Evolutionary conservation across 1,139 yeast genomes (phyloP), one percentile per base, ranked within the genome.

Genomic region (Candida sp.): DNA sequence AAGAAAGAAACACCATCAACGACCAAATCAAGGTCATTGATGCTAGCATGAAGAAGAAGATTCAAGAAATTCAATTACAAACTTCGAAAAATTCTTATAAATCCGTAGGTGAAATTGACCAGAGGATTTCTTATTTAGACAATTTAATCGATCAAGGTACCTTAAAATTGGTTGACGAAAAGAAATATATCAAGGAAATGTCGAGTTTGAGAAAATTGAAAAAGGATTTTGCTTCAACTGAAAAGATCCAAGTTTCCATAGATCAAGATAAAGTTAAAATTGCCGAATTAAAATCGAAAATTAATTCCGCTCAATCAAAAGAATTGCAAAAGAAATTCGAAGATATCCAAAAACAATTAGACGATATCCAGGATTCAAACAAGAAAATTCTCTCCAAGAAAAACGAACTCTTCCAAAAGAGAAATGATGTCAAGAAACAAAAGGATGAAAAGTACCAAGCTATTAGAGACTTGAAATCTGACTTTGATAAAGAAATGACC

Each of bases 111-210:
- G 98, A 91, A 54, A 86, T 91, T 55, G 96, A 90, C 58, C 72
- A 75, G 47, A 81, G 85, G 66, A 80, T 91, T 64, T 66, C 68
- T 51, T 73, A 76, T 60, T 79, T 90, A 58, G 97, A 93, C 63
- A 76, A 75, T 40, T 75, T 79, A 54, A 84, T 93, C 51, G 90
- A 87, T 49, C 70, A 87, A 43, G 99, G 99, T 48, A 72, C 77
- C 43, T 75, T 95, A 64, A 82, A 89, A 59, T 81, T 95, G 60
- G 98, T 91, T 43, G 97, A 93, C 51, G 99, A 95, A 76, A 86
- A 90, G 73, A 79, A 84, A 63, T 71, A 75, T 54, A 82, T 95
- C 55, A 87, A 87, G 70, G 98, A 93, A 69, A 87, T 90, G 76
- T 79, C 90, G 44, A 70, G 84, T 43, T 79, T 93, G 64, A 84